phyloP scores from a whole-genome alignment of 371 early-diverging fungal genomes.

The Mucor circinelloides region DNA sequence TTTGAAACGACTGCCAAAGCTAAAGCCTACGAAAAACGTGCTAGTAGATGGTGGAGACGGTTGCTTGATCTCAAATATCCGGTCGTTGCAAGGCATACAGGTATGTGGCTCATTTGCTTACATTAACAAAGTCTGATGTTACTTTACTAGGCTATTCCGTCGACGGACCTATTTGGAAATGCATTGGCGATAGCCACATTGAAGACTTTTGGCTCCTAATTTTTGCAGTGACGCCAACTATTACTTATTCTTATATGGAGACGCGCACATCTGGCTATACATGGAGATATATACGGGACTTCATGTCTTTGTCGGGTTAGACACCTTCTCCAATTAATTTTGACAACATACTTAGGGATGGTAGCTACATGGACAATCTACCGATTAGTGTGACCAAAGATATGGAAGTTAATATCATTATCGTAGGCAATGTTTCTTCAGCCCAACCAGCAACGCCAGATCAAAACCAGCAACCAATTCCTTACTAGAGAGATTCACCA shows the following conservation, averaged over 20 bases:
- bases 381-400: slow-evolving; percentile 93
- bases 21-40: slow-evolving; percentile 81
- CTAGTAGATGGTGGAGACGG: slow-evolving; percentile 87
- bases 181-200: slow-evolving; percentile 90
- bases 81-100: slow-evolving; percentile 86
- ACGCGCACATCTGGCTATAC: slow-evolving; percentile 91
- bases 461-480: slow-evolving; percentile 90
- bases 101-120: slow-evolving; percentile 20
- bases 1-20: slow-evolving; percentile 85
- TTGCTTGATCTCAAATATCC: slow-evolving; percentile 97
- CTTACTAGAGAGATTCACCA: slow-evolving; percentile 91
- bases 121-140: not conserved
- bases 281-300: slow-evolving; percentile 97
- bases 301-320: slow-evolving; percentile 96
- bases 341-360: slow-evolving; percentile 96
- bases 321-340: slow-evolving; percentile 95
- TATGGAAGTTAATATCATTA: slow-evolving; percentile 91
- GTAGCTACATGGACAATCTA: slow-evolving; percentile 98
- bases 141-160: slow-evolving; percentile 71
- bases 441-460: slow-evolving; percentile 87
- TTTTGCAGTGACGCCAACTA: slow-evolving; percentile 97
- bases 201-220: slow-evolving; percentile 99
- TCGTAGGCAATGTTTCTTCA: slow-evolving; percentile 94
- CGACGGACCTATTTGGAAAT: slow-evolving; percentile 95
- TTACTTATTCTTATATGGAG: slow-evolving; percentile 93